Conservation (phyloP, 805 yeast genomes). For the Saturnispora gosingensis region DNA sequence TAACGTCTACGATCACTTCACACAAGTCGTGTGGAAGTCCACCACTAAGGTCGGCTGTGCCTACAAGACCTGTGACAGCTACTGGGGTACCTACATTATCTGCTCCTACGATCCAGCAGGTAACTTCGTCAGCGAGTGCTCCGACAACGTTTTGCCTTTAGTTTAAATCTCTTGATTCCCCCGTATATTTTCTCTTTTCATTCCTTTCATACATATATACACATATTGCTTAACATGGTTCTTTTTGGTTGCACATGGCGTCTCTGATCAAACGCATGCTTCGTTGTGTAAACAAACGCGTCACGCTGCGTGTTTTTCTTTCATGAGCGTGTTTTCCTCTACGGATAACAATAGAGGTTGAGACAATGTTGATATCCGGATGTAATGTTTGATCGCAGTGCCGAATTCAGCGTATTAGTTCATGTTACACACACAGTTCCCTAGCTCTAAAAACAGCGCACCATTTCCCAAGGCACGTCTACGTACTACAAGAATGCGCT, state of each 20-base stretch:
- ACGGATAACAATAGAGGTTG: neutral
- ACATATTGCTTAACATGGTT: neutral
- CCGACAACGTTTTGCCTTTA: conserved; percentile 27
- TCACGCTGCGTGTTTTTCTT: neutral
- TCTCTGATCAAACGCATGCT: no score
- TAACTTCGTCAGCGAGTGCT: conserved; percentile 45
- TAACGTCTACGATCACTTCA: conserved; percentile 51
- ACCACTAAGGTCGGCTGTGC: conserved; percentile 63
- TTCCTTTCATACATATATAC: neutral
- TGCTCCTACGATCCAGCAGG: conserved; percentile 79
- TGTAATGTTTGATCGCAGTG: no score
- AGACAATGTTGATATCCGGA: no score
- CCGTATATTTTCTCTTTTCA: neutral
- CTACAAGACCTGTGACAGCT: conserved; percentile 35
- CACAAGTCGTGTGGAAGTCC: conserved; percentile 65
- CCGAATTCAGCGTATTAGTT: neutral
- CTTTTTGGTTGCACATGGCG: neutral
- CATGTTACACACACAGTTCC: neutral
- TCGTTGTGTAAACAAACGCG: neutral
- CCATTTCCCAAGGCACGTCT: neutral
- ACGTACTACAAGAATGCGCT: no score
- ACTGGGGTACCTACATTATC: conserved; percentile 51
- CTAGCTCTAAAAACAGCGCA: neutral
- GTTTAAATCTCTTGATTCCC: conserved; percentile 4
- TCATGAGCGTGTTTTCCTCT: neutral